Conservation (phyloP, 177 flowering plant genomes). For the Vitis hybrid region DNA sequence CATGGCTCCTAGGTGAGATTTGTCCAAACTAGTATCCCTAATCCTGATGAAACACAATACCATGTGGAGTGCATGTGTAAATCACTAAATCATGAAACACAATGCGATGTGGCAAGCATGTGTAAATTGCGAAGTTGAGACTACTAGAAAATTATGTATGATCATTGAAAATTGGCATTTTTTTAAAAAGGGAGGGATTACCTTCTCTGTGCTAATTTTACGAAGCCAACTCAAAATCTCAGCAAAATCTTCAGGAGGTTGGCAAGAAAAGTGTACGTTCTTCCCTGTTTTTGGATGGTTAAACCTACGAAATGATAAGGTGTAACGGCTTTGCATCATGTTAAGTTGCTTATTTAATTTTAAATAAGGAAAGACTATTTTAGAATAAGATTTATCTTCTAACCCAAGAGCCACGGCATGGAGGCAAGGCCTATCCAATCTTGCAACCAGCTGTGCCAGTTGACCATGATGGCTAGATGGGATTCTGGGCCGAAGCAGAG, state of each 20-base stretch:
- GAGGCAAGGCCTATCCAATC: constrained; percentile 82
- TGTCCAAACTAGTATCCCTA: too few relatives aligned
- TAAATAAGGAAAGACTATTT: background rate
- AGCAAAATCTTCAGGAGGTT: constrained; percentile 75
- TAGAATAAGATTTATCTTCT: constrained; percentile 13
- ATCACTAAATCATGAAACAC: too few relatives aligned
- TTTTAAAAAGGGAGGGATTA: background rate
- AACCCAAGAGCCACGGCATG: constrained; percentile 91
- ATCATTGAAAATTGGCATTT: background rate
- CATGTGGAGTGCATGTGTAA: too few relatives aligned
- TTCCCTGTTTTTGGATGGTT: constrained; percentile 74
- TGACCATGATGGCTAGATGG: constrained; percentile 40
- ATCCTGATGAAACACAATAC: too few relatives aligned
- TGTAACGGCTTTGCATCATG: background rate
- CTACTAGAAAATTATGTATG: background rate
- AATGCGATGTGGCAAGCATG: too few relatives aligned
- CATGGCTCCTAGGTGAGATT: too few relatives aligned
- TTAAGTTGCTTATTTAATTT: background rate
- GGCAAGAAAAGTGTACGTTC: constrained; percentile 55
- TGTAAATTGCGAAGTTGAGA: background rate
- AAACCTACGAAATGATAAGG: constrained; percentile 51
- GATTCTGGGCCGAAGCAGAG: constrained; percentile 60
- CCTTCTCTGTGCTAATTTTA: constrained; percentile 38
- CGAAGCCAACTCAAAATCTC: constrained; percentile 58
- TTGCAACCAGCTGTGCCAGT: constrained; percentile 47